Evolutionary conservation across 2,329 filamentous ascomycete genomes (phyloP), one percentile per base, ranked within the genome.

Genomic region (Colletotrichum cuscutae): DNA sequence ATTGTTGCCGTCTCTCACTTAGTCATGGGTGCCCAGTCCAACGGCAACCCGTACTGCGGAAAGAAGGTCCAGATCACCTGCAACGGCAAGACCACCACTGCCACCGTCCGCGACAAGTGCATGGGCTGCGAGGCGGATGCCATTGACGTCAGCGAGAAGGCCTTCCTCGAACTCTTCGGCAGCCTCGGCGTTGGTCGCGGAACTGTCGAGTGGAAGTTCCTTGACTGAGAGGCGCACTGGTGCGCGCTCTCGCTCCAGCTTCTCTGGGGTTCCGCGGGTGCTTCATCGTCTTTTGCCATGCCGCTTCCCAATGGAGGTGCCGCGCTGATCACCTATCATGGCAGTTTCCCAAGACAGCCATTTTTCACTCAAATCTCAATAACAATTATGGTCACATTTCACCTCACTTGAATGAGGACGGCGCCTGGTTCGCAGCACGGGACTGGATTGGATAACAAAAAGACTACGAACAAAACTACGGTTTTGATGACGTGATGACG

Each of bases 31-130:
- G 75, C 79, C 0, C 79, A 80, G 67, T 91, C 91, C 78, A 94
- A 94, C 84, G 84, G 81, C 77, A 94, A 95, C 86, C 88, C 89
- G 60, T 88, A 90, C 80, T 97, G 94, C 82, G 91, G 90, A 80
- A 88, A 90, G 84, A 90, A 84, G 61, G 88, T 95, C 78, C 91
- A 87, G 76, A 90, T 95, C 84, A 84, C 78, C 53, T 85, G 85
- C 79, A 85, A 87, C 62, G 93, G 93, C 80, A 88, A 89, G 80
- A 87, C 86, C 2, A 80, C 85, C 76, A 85, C 81, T 2, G 93
- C 90, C 74, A 87, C 77, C 4, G 89, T 95, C 74, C 88, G 88
- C 65, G 94, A 97, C 85, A 94, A 94, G 85, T 97, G 94, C 86
- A 89, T 89, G 83, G 91, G 92, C 77, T 97, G 94, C 81, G 78